Evolutionary conservation across 1,284 basidiomycete species (phyloP).

Genomic region (Tausonia pullulans): DNA sequence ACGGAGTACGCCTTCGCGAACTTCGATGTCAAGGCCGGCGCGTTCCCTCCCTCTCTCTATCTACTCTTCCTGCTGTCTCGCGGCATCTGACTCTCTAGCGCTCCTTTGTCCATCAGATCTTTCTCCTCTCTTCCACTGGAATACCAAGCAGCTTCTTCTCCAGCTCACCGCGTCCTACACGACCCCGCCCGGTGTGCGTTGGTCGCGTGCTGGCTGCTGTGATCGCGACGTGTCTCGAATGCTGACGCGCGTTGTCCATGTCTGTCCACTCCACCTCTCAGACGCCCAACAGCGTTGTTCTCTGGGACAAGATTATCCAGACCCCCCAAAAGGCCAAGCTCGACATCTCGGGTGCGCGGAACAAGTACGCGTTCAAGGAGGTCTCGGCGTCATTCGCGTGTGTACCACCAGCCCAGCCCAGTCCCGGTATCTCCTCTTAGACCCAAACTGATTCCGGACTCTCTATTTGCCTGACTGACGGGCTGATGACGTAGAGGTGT

Average conservation of each 20-base stretch:
- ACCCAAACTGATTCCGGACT: background rate
- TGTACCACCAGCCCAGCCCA: conserved; percentile 17
- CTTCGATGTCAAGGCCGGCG: conserved; percentile 31
- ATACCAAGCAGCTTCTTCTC: conserved; percentile 38
- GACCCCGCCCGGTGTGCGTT: conserved; percentile 17
- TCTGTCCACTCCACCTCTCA: background rate
- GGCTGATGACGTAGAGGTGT: conserved; percentile 19
- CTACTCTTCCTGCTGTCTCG: background rate
- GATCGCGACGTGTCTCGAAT: background rate
- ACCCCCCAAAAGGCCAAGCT: conserved; percentile 23
- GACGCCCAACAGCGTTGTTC: conserved; percentile 30
- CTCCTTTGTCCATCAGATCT: conserved; percentile 24
- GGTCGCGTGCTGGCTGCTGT: background rate
- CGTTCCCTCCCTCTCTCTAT: background rate
- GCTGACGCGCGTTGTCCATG: background rate
- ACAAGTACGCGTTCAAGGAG: conserved; percentile 32
- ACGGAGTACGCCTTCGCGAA: conserved; percentile 32
- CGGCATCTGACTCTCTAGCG: background rate
- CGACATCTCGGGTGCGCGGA: conserved; percentile 29
- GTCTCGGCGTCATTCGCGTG: conserved; percentile 32
- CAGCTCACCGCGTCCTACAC: conserved; percentile 33
- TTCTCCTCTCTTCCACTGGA: conserved; percentile 34
- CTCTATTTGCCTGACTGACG: background rate
- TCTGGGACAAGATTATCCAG: conserved; percentile 36
- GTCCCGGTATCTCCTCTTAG: background rate